Percentiles rank a stretch among this genome's conserved stretches.
Evolutionary conservation across 352 stramenopile species (phyloP).

Genomic region (Globisporangium spinosum): DNA sequence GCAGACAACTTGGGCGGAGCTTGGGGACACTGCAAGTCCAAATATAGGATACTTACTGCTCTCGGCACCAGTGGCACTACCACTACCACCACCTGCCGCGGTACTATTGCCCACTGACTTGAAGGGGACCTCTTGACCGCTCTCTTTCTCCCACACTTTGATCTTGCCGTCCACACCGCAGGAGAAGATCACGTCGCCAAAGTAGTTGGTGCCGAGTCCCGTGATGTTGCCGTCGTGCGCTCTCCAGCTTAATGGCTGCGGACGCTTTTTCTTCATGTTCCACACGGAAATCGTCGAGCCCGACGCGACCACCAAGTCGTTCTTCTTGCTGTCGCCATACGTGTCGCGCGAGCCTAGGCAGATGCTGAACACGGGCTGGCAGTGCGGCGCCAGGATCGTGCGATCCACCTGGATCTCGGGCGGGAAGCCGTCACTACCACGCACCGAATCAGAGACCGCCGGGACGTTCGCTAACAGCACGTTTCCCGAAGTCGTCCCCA

Average conservation of each 20-base stretch:
- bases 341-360: constrained; percentile 48
- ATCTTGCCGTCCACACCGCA: constrained; percentile 59
- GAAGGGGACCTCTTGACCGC: constrained; percentile 29
- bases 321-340: constrained; percentile 45
- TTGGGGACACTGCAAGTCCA: constrained; percentile 65
- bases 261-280: constrained; percentile 54
- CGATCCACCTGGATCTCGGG: constrained; percentile 38
- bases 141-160: constrained; percentile 55
- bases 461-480: constrained; percentile 48
- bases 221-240: constrained; percentile 73
- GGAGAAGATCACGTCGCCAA: constrained; percentile 61
- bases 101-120: neutral
- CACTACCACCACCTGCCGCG: neutral
- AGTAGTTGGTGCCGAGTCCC: constrained; percentile 52
- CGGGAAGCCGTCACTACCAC: constrained; percentile 1
- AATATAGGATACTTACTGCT: constrained; percentile 62
- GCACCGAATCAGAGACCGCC: constrained; percentile 12
- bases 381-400: constrained; percentile 47
- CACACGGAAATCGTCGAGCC: constrained; percentile 71
- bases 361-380: constrained; percentile 59
- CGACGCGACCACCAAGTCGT: constrained; percentile 55
- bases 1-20: constrained; percentile 59
- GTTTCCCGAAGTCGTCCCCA: constrained; percentile 63
- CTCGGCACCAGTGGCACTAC: neutral
- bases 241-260: constrained; percentile 36